Percentiles rank a stretch among this genome's conserved stretches.
These are phyloP conservation scores for Starmerella sirachaensis DNA, from an alignment of 805 yeast species.

Conservation along the genomic window DNA sequence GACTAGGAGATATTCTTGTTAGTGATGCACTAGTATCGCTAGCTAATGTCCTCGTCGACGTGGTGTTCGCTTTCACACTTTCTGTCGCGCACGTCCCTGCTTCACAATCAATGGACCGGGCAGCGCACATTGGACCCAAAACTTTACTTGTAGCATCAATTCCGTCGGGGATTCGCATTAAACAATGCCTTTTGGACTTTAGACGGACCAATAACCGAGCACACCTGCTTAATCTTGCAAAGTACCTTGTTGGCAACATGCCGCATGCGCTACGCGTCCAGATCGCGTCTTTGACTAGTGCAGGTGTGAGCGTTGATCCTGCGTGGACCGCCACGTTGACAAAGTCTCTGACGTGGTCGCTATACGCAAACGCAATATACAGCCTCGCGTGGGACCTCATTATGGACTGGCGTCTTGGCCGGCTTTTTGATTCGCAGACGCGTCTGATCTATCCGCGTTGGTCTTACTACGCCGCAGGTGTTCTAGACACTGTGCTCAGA, in stretches of 20 bases:
- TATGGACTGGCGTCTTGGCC: slow-evolving; percentile 59
- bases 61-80: slow-evolving; percentile 45
- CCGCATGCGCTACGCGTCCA: slow-evolving; percentile 18
- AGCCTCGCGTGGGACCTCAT: slow-evolving; percentile 81
- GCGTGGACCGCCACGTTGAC: slow-evolving; percentile 2
- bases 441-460: slow-evolving; percentile 34
- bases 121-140: slow-evolving; percentile 9
- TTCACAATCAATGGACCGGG: slow-evolving; percentile 4
- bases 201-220: slow-evolving; percentile 36
- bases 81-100: slow-evolving; percentile 21
- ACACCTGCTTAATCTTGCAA: slow-evolving; percentile 60
- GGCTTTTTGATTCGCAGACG: slow-evolving; percentile 1
- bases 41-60: slow-evolving; percentile 62
- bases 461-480: slow-evolving; percentile 46
- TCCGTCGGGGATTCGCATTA: slow-evolving; percentile 66
- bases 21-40: slow-evolving; percentile 81
- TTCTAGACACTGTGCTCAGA: slow-evolving; percentile 52
- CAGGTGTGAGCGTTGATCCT: slow-evolving; percentile 5
- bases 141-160: slow-evolving; percentile 30
- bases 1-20: slow-evolving; percentile 70
- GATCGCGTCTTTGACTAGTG: slow-evolving; percentile 11
- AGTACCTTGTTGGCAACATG: slow-evolving; percentile 36
- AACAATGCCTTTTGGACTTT: slow-evolving; percentile 72
- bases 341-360: slow-evolving; percentile 30
- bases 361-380: slow-evolving; percentile 57